Evolutionary conservation across 2,329 filamentous ascomycete species (phyloP).

Genomic region (Colletotrichum sp.): DNA sequence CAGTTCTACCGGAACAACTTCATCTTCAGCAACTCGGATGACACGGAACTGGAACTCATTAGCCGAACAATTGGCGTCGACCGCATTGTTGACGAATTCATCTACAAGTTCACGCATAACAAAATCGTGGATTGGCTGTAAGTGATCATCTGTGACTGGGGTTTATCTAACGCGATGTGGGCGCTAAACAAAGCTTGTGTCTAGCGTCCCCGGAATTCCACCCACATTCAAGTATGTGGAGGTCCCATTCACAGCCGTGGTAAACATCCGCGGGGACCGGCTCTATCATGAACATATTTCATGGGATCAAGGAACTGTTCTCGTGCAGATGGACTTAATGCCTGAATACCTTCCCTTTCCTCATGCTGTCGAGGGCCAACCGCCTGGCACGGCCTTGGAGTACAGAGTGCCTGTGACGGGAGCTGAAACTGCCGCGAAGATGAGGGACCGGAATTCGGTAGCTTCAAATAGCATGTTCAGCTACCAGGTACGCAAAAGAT

Average conservation of each 20-base stretch:
- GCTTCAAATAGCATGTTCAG: conserved; percentile 34
- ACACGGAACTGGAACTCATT: conserved; percentile 70
- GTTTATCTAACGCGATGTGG: conserved; percentile 71
- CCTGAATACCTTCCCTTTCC: conserved; percentile 67
- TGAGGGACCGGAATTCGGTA: conserved; percentile 30
- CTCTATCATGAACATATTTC: conserved; percentile 68
- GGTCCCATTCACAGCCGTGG: conserved; percentile 66
- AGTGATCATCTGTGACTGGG: background rate
- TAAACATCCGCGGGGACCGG: conserved; percentile 65
- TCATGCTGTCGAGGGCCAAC: background rate
- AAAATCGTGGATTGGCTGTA: conserved; percentile 31
- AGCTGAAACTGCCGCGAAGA: conserved; percentile 32
- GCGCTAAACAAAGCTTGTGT: background rate
- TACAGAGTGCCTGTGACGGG: conserved; percentile 35
- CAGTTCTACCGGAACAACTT: conserved; percentile 64
- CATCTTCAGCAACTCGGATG: conserved; percentile 67
- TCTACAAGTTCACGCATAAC: conserved; percentile 69
- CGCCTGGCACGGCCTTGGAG: conserved; percentile 20
- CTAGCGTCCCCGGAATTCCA: conserved; percentile 57
- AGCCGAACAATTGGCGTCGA: conserved; percentile 75
- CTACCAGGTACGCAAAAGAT: background rate
- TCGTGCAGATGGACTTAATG: conserved; percentile 62
- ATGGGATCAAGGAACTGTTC: conserved; percentile 70
- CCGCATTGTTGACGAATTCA: conserved; percentile 74
- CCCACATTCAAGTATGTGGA: conserved; percentile 58